A percentile compares a stretch with the other conserved stretches of the same genome.
These are phyloP conservation scores for Vigna trinervia DNA, from an alignment of 306 rosid genomes.

Conservation along the genomic window DNA sequence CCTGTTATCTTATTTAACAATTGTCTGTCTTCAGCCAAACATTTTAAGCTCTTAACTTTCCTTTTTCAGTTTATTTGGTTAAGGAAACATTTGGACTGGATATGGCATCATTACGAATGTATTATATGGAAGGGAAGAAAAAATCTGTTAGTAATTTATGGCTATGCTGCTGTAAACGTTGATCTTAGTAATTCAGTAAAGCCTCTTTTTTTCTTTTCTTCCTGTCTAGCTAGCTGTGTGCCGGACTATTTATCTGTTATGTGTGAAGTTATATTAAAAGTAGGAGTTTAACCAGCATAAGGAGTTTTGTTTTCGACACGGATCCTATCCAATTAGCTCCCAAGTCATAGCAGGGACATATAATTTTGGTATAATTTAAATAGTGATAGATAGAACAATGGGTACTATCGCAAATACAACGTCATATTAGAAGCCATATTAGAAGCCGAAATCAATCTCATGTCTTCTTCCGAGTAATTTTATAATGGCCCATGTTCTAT, in stretches of 20 bases:
- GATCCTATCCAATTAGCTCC: constrained; percentile 12
- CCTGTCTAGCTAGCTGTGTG: not conserved
- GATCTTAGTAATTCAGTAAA: constrained; percentile 15
- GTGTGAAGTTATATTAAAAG: constrained; percentile 1
- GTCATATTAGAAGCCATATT: constrained; percentile 32
- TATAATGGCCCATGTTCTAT: not conserved
- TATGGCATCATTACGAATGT: constrained; percentile 8
- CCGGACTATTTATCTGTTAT: not conserved
- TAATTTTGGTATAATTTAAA: constrained; percentile 19
- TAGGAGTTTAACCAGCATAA: constrained; percentile 18
- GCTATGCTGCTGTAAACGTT: constrained; percentile 13
- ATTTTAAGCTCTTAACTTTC: constrained; percentile 17
- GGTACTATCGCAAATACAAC: constrained; percentile 3
- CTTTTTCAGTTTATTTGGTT: not conserved
- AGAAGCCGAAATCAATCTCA: constrained; percentile 35
- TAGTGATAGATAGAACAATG: not conserved
- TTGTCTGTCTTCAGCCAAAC: constrained; percentile 18
- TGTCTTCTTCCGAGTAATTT: constrained; percentile 30
- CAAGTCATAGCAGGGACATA: not conserved
- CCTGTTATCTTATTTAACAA: constrained; percentile 3
- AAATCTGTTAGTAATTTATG: constrained; percentile 8
- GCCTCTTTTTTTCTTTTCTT: constrained; percentile 6
- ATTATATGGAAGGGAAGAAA: not conserved
- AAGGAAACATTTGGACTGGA: constrained; percentile 20
- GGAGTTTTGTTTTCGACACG: constrained; percentile 15